Evolutionary conservation across 73 alveolate species (phyloP).

Genomic region (Uronychia binucleata): DNA sequence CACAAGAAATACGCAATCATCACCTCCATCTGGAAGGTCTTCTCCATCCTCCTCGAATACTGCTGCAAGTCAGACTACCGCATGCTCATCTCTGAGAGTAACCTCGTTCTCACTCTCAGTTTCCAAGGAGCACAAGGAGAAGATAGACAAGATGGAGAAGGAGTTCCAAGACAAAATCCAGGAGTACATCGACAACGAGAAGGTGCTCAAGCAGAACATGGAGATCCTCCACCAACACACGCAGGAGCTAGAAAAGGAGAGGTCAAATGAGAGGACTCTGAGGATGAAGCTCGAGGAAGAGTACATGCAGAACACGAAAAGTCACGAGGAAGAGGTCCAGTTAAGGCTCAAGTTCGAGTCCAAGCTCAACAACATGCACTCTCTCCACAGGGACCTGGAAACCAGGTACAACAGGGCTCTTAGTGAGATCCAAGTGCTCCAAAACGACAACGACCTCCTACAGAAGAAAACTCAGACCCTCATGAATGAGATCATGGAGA

Average conservation of each 20-base stretch:
- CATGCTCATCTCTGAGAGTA: conserved; percentile 59
- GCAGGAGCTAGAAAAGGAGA: conserved; percentile 52
- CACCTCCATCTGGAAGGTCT: conserved; percentile 72
- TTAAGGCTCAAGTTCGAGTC: conserved; percentile 72
- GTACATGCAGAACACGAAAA: conserved; percentile 57
- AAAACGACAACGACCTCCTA: conserved; percentile 13
- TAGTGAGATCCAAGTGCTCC: conserved; percentile 18
- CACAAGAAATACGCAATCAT: conserved; percentile 54
- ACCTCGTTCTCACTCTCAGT: background rate
- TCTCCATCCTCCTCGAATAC: conserved; percentile 65
- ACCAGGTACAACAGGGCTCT: conserved; percentile 46
- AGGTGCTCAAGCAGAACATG: conserved; percentile 46
- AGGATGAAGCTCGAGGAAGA: conserved; percentile 17
- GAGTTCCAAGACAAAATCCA: conserved; percentile 41
- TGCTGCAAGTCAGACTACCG: conserved; percentile 70
- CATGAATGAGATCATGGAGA: conserved; percentile 26
- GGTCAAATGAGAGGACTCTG: conserved; percentile 36
- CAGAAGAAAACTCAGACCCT: background rate
- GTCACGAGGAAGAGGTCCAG: conserved; percentile 76
- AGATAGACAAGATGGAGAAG: conserved; percentile 51
- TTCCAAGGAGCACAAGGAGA: conserved; percentile 43
- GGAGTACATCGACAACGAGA: conserved; percentile 40
- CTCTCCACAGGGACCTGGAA: conserved; percentile 63
- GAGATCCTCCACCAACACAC: conserved; percentile 42
- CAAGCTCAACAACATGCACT: conserved; percentile 68